Evolutionary conservation across 257 asterid species (phyloP), one percentile per base, ranked within the genome.

Genomic region (Voacanga thouarsii): DNA sequence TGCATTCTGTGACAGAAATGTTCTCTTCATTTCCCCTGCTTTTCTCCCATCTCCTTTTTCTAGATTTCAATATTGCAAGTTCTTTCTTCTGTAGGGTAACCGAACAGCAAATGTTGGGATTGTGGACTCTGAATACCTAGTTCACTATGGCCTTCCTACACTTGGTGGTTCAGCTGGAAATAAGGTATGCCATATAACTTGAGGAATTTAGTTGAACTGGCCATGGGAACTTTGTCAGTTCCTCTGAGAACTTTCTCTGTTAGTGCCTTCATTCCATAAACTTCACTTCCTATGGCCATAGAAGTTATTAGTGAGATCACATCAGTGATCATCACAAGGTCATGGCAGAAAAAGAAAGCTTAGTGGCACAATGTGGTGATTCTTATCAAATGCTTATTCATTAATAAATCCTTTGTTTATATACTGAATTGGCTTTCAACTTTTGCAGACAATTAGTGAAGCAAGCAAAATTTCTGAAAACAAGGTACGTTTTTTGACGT

Each of bases 61-160:
- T 39, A 21, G 51, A 41, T 41, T 68, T 41, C n/a, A 41, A 23
- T 21, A 41, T 68, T 68, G 16, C 53, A 41, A 41, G 33, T 68
- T 68, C 12, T 7, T 21, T 66, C 24, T 66, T 66, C 47, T 39
- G 26, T 41, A 92, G 97, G 97, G 96, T 75, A 81, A 89, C 64
- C 82, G 91, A 82, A 89, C 87, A 6, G 28, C 72, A 64, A 92
- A 90, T 73, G 78, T 92, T 21, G 97, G 93, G 33, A 69, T 90
- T 30, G 91, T 92, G 33, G 96, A 92, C 86, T 87, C 96, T 0
- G 95, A 92, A 84, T 92, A 89, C 74, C 37, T 92, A 64, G 78
- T 89, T 79, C 96, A 90, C 83, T 78, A 82, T 50, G 95, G 93
- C 41, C 71, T 90, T 82, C 96, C 94, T 41, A 90, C 93, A 24